phyloP scores from a whole-genome alignment of 2,329 filamentous ascomycete species.

The Aspergillus hiratsukae region DNA sequence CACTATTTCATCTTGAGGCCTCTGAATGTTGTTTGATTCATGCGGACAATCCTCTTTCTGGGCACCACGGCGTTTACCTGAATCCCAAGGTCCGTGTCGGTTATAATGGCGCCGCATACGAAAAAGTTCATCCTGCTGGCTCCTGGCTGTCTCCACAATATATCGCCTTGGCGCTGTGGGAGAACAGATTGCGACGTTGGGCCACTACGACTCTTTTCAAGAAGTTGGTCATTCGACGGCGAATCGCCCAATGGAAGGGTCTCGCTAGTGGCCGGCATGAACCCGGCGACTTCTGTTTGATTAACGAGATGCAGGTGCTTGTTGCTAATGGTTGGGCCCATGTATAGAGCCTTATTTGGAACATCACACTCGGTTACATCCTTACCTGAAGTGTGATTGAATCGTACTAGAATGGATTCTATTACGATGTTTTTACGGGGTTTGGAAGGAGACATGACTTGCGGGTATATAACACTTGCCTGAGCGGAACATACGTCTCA shows the following conservation, averaged over 20 bases:
- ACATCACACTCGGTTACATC: too few relatives aligned
- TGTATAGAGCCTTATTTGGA: background rate
- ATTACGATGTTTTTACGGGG: too few relatives aligned
- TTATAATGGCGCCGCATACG: conserved; percentile 27
- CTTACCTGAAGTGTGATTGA: too few relatives aligned
- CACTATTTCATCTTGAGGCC: conserved; percentile 56
- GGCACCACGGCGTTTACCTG: conserved; percentile 30
- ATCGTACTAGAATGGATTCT: too few relatives aligned
- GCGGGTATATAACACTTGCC: too few relatives aligned
- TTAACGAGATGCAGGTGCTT: conserved; percentile 46
- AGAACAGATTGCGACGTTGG: conserved; percentile 52
- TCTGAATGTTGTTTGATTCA: conserved; percentile 68
- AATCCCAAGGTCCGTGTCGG: conserved; percentile 40
- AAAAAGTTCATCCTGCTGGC: conserved; percentile 39
- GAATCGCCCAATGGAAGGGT: conserved; percentile 37
- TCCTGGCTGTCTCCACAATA: conserved; percentile 45
- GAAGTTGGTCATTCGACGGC: conserved; percentile 23
- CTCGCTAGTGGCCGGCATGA: conserved; percentile 25
- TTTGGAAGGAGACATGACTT: too few relatives aligned
- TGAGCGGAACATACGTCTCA: too few relatives aligned
- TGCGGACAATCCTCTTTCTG: conserved; percentile 33
- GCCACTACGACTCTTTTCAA: conserved; percentile 30
- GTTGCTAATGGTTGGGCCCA: conserved; percentile 11
- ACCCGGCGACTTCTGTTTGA: conserved; percentile 50
- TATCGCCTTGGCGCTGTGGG: conserved; percentile 55